Percentiles rank a stretch among this genome's conserved stretches.
These are phyloP conservation scores for Acanthamoeba lenticulata DNA, from an alignment of 208 protist genomes.

Conservation along the genomic window DNA sequence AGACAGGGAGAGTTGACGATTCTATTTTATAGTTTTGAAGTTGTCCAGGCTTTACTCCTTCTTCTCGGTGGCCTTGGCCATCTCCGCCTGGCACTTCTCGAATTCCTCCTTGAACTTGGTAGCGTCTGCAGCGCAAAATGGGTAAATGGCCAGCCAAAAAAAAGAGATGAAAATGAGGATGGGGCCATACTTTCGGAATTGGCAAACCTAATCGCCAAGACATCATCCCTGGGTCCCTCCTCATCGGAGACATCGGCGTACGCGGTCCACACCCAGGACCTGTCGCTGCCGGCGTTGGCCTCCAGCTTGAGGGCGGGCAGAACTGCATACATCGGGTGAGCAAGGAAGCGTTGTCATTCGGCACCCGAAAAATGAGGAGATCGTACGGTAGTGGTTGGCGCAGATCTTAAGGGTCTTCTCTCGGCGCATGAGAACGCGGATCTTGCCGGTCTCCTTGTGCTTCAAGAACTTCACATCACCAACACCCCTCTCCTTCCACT, in stretches of 20 bases:
- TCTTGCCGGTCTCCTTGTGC: slow-evolving; percentile 84
- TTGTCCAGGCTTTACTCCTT: background rate
- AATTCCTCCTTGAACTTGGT: slow-evolving; percentile 83
- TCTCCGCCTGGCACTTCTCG: slow-evolving; percentile 72
- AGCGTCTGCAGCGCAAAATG: slow-evolving; percentile 70
- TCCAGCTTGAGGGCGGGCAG: slow-evolving; percentile 75
- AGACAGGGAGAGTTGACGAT: background rate
- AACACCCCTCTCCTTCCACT: slow-evolving; percentile 92
- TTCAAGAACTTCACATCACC: slow-evolving; percentile 89
- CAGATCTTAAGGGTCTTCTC: slow-evolving; percentile 93
- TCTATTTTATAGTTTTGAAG: background rate
- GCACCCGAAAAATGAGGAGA: background rate
- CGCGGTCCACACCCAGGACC: slow-evolving; percentile 85
- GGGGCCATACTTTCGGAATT: slow-evolving; percentile 82
- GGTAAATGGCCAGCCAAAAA: background rate
- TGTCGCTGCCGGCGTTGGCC: slow-evolving; percentile 80
- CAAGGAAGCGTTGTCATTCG: background rate
- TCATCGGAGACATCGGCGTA: slow-evolving; percentile 81
- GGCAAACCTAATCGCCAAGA: slow-evolving; percentile 85
- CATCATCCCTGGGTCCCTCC: slow-evolving; percentile 65
- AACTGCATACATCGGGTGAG: slow-evolving; percentile 51
- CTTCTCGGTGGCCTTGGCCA: background rate
- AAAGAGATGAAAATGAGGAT: background rate
- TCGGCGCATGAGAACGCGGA: slow-evolving; percentile 90
- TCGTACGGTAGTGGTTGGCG: slow-evolving; percentile 87